Base-by-base conservation (phyloP, 345 rosid species). In the Lumnitzera littorea region DNA sequence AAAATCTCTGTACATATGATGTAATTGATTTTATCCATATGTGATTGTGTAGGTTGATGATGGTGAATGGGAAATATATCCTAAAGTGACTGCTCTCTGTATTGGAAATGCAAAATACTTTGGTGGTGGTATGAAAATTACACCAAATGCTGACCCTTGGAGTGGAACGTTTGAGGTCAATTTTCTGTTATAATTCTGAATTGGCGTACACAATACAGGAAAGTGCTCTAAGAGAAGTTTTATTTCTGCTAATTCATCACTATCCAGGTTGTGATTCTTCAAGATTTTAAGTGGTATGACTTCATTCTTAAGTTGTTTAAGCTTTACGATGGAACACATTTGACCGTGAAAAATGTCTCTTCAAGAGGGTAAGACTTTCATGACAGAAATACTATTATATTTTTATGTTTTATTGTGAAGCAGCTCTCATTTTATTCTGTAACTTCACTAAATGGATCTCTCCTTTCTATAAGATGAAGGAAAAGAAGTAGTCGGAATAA, bases 71-170 rank as follows among this genome's bases (percentile, higher is more conserved):
- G 84, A 86, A 76, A 51, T 65, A 48, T 84, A 63, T 72, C 69
- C 91, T 56, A 84, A 82, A 67, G 95, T 91, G 62, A 91, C 97
- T 6, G 95, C 97, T 64, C 77, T 94, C 49, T 94, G 99, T 66
- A 72, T 94, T 70, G 97, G 97, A 69, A 94, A 94, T 67, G 97
- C 86, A 43, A 94, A 90, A 66, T 94, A 74, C 82, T 94, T 94
- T 70, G 99, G 96, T 5, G 96, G 99, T 54, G 97, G 97, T 64
- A 91, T 91, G 99, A 95, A 88, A 79, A 91, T 95, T 51, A 80
- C 97, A 12, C 96, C 97, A 53, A 91, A 86, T 70, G 99, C 95
- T 14, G 76, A 80, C 74, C 99, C 95, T 65, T 25, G 69, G 64
- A 83, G 71, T 73, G 92, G 95, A 79, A 76, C 74, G 50, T 79